Conservation (phyloP, 1,284 basidiomycete species). For the Sphaerobolus stellatus region DNA sequence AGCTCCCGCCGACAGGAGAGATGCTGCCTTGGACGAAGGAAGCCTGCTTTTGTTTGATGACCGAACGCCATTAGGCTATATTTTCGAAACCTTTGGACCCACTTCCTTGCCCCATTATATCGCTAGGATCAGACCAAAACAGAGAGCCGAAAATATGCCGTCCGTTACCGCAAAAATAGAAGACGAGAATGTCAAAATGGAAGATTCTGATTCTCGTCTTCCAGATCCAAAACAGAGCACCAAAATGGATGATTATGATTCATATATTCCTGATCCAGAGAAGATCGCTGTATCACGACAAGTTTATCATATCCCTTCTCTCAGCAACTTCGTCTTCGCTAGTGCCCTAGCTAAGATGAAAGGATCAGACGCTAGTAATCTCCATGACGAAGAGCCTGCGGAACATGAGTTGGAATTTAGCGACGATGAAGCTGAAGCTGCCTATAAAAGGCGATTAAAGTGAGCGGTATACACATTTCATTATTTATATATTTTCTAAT, state of each 20-base stretch:
- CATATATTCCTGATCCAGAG: constrained; percentile 54
- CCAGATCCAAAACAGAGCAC: constrained; percentile 41
- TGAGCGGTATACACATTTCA: neutral
- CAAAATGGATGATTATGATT: constrained; percentile 25
- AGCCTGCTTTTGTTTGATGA: constrained; percentile 87
- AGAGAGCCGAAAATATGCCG: neutral
- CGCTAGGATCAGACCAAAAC: constrained; percentile 38
- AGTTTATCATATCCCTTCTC: constrained; percentile 76
- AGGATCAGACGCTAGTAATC: constrained; percentile 90
- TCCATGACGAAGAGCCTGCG: constrained; percentile 85
- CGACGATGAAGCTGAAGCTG: constrained; percentile 84
- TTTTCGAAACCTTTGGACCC: constrained; percentile 90
- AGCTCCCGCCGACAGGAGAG: constrained; percentile 38
- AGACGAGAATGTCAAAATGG: constrained; percentile 28
- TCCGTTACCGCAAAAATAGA: neutral
- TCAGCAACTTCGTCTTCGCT: constrained; percentile 78
- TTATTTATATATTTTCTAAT: constrained; percentile 6
- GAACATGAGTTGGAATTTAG: constrained; percentile 88
- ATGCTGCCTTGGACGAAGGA: constrained; percentile 69
- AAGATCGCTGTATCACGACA: constrained; percentile 53
- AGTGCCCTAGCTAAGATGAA: constrained; percentile 61
- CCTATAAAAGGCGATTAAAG: constrained; percentile 49
- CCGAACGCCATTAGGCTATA: constrained; percentile 78
- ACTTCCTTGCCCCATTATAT: constrained; percentile 84
- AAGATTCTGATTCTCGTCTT: constrained; percentile 46